phyloP scores from a whole-genome alignment of 352 stramenopile genomes.

The Phytophthora megakarya region DNA sequence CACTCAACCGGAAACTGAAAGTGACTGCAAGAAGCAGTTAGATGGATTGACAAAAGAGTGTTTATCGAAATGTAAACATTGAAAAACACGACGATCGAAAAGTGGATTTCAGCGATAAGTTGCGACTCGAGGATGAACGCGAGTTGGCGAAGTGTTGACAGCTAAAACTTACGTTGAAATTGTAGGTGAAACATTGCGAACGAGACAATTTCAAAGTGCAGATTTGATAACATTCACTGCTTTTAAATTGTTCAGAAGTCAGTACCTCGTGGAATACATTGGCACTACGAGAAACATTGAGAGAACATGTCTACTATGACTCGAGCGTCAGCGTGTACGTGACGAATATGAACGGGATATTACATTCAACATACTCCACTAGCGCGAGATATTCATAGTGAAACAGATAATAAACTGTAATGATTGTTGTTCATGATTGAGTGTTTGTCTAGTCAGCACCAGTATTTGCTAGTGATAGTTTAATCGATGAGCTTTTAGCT shows the following conservation, averaged over 20 bases:
- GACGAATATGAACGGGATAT: conserved; percentile 32
- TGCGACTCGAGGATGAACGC: conserved; percentile 14
- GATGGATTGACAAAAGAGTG: too few relatives aligned
- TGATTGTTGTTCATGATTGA: not conserved
- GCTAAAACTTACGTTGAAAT: conserved; percentile 1
- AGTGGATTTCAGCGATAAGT: not conserved
- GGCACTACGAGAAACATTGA: too few relatives aligned
- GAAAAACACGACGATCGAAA: too few relatives aligned
- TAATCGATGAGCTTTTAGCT: too few relatives aligned
- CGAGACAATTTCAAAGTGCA: not conserved
- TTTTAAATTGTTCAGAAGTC: not conserved
- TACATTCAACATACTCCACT: conserved; percentile 45
- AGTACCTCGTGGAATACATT: conserved; percentile 33
- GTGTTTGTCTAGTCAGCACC: too few relatives aligned
- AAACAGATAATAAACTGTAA: conserved; percentile 26
- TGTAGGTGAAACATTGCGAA: not conserved
- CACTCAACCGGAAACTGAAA: too few relatives aligned
- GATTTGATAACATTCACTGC: not conserved
- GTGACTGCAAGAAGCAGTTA: too few relatives aligned
- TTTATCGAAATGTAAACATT: too few relatives aligned
- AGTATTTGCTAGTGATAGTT: too few relatives aligned
- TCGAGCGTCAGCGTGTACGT: conserved; percentile 35
- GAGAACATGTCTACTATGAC: too few relatives aligned
- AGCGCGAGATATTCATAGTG: conserved; percentile 35
- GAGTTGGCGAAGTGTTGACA: conserved; percentile 1